These are phyloP conservation scores for Cyanophora paradoxa DNA, from an alignment of 78 protist species.

Conservation along the genomic window DNA sequence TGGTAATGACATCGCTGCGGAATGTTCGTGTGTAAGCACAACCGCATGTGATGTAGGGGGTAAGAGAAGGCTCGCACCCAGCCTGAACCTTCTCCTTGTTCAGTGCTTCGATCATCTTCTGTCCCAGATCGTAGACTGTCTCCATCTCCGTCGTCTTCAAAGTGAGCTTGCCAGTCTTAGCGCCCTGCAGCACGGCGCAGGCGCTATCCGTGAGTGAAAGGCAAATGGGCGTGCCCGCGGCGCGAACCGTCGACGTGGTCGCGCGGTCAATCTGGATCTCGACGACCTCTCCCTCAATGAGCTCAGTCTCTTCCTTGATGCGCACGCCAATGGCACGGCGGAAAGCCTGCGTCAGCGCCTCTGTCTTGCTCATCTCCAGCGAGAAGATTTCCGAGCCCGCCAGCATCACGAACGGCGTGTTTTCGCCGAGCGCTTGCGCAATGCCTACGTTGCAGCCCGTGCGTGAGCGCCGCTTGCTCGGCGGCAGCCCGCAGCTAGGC, in stretches of 20 bases:
- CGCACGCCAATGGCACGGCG: constrained; percentile 90
- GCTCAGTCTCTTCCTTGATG: constrained; percentile 97
- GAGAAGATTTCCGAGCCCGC: constrained; percentile 96
- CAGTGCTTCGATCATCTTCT: constrained; percentile 96
- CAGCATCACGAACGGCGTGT: constrained; percentile 90
- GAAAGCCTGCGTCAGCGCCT: constrained; percentile 96
- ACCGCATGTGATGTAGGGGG: too few species aligned
- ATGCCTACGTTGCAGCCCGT: constrained; percentile 24
- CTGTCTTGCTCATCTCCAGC: constrained; percentile 95
- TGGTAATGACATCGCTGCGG: constrained; percentile 94
- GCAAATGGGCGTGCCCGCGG: too few species aligned
- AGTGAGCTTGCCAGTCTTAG: constrained; percentile 88
- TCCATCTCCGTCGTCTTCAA: constrained; percentile 99
- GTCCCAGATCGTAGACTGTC: constrained; percentile 95
- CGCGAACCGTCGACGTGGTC: too few species aligned
- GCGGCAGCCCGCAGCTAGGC: too few species aligned
- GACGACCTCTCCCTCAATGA: constrained; percentile 98
- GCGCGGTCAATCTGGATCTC: constrained; percentile 51
- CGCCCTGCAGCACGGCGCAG: too few species aligned
- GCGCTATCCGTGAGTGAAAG: too few species aligned
- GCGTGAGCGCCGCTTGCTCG: too few species aligned
- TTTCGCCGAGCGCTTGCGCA: constrained; percentile 87
- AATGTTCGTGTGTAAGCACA: too few species aligned
- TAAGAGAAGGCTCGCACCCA: too few species aligned
- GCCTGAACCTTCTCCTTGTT: constrained; percentile 81